A percentile compares a stretch with the other conserved stretches of the same genome.
Evolutionary conservation across 2,329 filamentous ascomycete species (phyloP).

Genomic region (Geosmithia flava): DNA sequence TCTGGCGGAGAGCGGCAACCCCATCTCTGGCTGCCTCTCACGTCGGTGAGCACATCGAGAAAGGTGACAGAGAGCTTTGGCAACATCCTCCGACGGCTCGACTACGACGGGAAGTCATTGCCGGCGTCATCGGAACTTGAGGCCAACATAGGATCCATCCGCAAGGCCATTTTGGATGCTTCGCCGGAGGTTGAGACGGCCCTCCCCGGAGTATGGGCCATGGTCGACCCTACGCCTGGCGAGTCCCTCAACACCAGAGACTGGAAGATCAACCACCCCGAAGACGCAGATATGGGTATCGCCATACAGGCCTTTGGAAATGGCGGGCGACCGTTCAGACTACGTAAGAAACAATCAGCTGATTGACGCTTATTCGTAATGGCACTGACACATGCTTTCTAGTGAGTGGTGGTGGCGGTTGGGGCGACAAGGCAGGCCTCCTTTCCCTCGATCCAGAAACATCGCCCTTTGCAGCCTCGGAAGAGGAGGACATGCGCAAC

Average conservation of each 20-base stretch:
- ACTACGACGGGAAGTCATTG: constrained; percentile 29
- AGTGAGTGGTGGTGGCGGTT: constrained; percentile 74
- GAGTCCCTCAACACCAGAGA: background rate
- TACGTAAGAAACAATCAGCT: constrained; percentile 20
- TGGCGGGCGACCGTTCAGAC: constrained; percentile 32
- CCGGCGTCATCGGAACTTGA: constrained; percentile 67
- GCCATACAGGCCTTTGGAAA: background rate
- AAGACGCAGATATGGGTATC: constrained; percentile 6
- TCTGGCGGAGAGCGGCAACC: constrained; percentile 7
- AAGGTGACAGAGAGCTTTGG: constrained; percentile 55
- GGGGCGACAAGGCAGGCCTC: constrained; percentile 70
- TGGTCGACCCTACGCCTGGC: constrained; percentile 39
- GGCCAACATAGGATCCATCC: constrained; percentile 44
- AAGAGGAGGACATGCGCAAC: constrained; percentile 37
- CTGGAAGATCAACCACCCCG: background rate
- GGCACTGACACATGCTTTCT: background rate
- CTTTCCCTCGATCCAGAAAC: constrained; percentile 65
- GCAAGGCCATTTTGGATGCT: constrained; percentile 21
- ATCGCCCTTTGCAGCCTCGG: constrained; percentile 28
- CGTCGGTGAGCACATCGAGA: constrained; percentile 51
- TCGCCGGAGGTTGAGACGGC: constrained; percentile 16
- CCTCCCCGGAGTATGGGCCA: constrained; percentile 59
- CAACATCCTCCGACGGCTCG: constrained; percentile 62
- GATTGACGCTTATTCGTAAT: constrained; percentile 2
- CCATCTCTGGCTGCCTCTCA: constrained; percentile 31